Evolutionary conservation across 2,329 filamentous ascomycete species (phyloP), one percentile per base, ranked within the genome.

Genomic region (Ophiostoma himal-ulmi): DNA sequence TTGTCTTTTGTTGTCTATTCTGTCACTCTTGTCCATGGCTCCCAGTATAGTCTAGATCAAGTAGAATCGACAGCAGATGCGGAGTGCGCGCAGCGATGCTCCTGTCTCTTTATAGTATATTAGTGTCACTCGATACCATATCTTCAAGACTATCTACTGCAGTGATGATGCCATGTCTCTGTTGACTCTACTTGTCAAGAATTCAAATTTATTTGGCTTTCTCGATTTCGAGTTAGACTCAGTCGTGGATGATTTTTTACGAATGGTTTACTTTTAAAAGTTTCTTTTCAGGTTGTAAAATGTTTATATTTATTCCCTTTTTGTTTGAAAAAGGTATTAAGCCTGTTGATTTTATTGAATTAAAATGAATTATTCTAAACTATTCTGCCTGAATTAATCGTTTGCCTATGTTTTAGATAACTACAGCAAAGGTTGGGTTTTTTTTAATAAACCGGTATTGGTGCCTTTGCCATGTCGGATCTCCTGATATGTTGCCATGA

Each of bases 101-200:
- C 22, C 22, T 14, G n/a, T 57, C 17, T 48, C 13, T 17, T 17
- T 14, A 57, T 57, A 57, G 52, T 57, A 57, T 57, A 14, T 17
- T 57, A 57, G 44, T 48, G n/a, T 48, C 20, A 48, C 44, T 57
- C 30, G 52, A 57, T 57, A 57, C 52, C 52, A 57, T 57, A 57
- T 26, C 52, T n/a, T 57, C 14, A 57, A 17, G 6, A 17, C 44
- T 57, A 26, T 13, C 52, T 30, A 1, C 52, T 57, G 4, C 52
- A 48, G 37, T 39, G 37, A 39, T n/a, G 4, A 30, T 39, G 37
- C 37, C 37, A 10, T 20, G n/a, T 30, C 30, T 30, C 1, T 44
- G 17, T 48, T 5, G 6, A 20, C 44, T 7, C 17, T 14, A 44
- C 14, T 5, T 44, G 41, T 30, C 30, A 44, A 39, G 37, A 13